Evolutionary conservation across 352 stramenopile genomes (phyloP).

Genomic region (Pythium guiyangense): DNA sequence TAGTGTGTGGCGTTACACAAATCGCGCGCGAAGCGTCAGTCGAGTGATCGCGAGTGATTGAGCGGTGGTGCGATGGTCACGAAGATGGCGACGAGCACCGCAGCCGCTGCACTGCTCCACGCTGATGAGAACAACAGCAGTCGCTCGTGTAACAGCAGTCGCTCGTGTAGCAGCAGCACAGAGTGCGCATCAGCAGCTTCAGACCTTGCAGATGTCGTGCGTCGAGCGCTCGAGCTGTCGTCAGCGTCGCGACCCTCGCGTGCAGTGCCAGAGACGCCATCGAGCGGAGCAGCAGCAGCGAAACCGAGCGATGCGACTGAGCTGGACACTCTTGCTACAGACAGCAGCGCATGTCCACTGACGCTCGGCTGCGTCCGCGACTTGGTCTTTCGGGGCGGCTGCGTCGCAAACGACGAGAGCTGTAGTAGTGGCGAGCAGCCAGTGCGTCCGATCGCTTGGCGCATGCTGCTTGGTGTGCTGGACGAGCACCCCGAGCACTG

Average conservation of each 20-base stretch:
- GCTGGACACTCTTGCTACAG: not conserved
- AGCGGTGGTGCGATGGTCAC: conserved; percentile 5
- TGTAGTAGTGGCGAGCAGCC: no score
- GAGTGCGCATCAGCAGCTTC: not conserved
- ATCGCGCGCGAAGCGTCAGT: no score
- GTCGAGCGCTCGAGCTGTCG: not conserved
- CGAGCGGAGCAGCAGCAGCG: not conserved
- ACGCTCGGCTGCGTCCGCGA: conserved; percentile 19
- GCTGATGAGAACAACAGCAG: conserved; percentile 4
- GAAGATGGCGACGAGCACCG: conserved; percentile 10
- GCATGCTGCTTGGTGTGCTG: conserved; percentile 36
- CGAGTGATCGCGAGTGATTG: no score
- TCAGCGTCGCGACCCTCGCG: not conserved
- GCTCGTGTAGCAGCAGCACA: not conserved
- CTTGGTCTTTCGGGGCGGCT: conserved; percentile 13
- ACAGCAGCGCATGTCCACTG: conserved; percentile 2
- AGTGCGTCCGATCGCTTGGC: conserved; percentile 29
- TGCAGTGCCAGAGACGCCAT: not conserved
- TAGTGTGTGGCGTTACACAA: no score
- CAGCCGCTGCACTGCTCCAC: not conserved
- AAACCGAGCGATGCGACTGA: not conserved
- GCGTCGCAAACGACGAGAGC: not conserved
- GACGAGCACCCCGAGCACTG: conserved; percentile 15
- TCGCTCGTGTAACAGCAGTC: not conserved
- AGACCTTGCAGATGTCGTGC: not conserved